A percentile compares a stretch with the other conserved stretches of the same genome.
Conservation (phyloP, 768 basidiomycete genomes). For the Agrocybe pediades region DNA sequence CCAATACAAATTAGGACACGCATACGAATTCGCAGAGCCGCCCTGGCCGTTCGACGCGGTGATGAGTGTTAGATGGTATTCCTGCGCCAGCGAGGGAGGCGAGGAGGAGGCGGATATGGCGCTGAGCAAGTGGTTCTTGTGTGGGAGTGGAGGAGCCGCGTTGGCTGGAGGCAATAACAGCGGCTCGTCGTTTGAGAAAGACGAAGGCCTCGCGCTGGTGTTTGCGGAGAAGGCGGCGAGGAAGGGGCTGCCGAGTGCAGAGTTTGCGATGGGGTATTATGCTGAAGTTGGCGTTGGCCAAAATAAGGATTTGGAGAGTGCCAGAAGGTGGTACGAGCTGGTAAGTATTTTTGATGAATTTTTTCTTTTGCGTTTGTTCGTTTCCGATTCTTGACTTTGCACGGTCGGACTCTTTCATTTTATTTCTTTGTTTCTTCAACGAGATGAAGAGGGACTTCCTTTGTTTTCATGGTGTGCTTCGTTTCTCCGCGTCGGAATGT, state of each 20-base stretch:
- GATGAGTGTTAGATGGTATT: slow-evolving; percentile 89
- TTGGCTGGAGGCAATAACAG: slow-evolving; percentile 25
- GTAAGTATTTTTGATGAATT: slow-evolving; percentile 20
- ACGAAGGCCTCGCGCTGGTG: slow-evolving; percentile 80
- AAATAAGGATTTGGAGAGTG: slow-evolving; percentile 57
- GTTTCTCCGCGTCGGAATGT: no score
- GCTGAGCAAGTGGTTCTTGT: slow-evolving; percentile 95
- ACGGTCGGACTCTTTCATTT: neutral
- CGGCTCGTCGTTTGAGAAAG: slow-evolving; percentile 78
- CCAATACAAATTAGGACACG: slow-evolving; percentile 91
- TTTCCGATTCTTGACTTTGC: neutral
- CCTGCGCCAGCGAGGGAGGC: slow-evolving; percentile 78
- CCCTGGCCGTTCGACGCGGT: slow-evolving; percentile 89
- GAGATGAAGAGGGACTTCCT: no score
- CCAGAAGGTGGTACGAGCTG: slow-evolving; percentile 77
- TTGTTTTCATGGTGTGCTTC: no score
- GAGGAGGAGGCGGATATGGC: slow-evolving; percentile 97
- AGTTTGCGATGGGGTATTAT: slow-evolving; percentile 97
- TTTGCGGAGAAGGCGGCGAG: slow-evolving; percentile 88
- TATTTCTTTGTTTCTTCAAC: neutral
- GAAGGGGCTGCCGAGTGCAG: slow-evolving; percentile 77
- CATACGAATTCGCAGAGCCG: slow-evolving; percentile 88
- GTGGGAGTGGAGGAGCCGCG: slow-evolving; percentile 57
- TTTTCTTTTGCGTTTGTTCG: neutral
- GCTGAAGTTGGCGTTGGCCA: slow-evolving; percentile 90